phyloP scores from a whole-genome alignment of 2,329 filamentous ascomycete genomes.

The Trichoderma endophyticum region DNA sequence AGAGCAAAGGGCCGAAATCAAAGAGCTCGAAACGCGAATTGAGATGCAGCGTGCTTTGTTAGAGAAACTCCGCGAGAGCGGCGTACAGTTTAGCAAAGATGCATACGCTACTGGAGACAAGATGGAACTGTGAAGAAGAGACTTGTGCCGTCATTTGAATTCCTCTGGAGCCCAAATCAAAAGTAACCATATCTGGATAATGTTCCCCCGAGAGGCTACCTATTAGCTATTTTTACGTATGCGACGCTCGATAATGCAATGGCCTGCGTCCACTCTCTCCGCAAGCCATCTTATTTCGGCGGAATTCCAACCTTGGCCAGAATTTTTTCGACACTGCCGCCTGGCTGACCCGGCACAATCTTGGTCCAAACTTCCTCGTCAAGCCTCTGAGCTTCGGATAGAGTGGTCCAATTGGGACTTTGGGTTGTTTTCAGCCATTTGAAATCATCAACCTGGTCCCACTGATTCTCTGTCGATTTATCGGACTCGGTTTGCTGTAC shows the following conservation, averaged over 20 bases:
- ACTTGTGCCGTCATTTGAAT: not conserved
- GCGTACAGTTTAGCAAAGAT: conserved; percentile 34
- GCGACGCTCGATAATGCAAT: not conserved
- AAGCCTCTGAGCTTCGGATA: conserved; percentile 60
- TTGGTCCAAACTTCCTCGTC: conserved; percentile 65
- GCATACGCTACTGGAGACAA: conserved; percentile 31
- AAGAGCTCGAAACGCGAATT: conserved; percentile 62
- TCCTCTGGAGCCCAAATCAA: not conserved
- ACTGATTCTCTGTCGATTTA: conserved; percentile 59
- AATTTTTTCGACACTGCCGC: conserved; percentile 62
- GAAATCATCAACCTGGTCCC: conserved; percentile 93
- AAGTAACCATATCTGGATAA: not conserved
- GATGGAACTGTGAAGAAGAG: conserved; percentile 39
- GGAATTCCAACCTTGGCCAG: conserved; percentile 50
- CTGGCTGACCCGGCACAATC: conserved; percentile 61
- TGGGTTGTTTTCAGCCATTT: conserved; percentile 87
- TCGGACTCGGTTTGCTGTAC: conserved; percentile 31
- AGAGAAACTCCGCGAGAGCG: conserved; percentile 49
- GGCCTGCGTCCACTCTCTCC: not conserved
- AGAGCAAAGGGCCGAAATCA: conserved; percentile 71
- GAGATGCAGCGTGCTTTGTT: conserved; percentile 59
- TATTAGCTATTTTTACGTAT: not conserved
- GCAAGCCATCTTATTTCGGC: conserved; percentile 14
- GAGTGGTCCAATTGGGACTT: conserved; percentile 81
- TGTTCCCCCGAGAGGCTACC: not conserved